Evolutionary conservation across 2,329 filamentous ascomycete genomes (phyloP).

Genomic region (Epichloe hybrida): DNA sequence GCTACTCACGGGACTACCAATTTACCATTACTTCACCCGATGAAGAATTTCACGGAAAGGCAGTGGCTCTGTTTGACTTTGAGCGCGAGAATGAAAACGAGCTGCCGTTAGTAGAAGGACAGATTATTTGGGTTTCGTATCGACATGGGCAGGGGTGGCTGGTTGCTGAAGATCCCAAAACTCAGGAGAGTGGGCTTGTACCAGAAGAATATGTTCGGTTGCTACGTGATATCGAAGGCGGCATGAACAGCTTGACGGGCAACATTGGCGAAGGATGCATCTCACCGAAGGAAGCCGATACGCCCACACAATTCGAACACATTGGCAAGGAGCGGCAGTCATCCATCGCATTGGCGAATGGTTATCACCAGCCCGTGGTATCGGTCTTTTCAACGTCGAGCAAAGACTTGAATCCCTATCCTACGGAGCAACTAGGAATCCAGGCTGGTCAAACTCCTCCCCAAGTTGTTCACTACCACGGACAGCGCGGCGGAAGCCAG

Average conservation of each 20-base stretch:
- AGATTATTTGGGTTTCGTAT: constrained; percentile 94
- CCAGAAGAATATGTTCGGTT: constrained; percentile 93
- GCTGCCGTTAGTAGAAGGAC: constrained; percentile 79
- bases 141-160: constrained; percentile 94
- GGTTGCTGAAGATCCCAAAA: constrained; percentile 90
- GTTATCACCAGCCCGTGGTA: constrained; percentile 55
- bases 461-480: constrained; percentile 54
- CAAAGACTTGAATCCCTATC: constrained; percentile 55
- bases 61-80: constrained; percentile 91
- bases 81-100: constrained; percentile 94
- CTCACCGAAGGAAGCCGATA: constrained; percentile 42
- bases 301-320: constrained; percentile 49
- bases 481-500: constrained; percentile 53
- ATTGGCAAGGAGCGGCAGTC: constrained; percentile 30
- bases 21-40: constrained; percentile 92
- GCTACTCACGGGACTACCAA: constrained; percentile 84
- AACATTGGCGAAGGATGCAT: constrained; percentile 39
- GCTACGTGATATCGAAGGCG: constrained; percentile 84
- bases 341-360: constrained; percentile 36
- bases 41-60: constrained; percentile 95
- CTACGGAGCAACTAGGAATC: constrained; percentile 48
- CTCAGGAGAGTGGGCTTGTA: constrained; percentile 84
- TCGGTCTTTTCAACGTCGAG: constrained; percentile 59
- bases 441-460: constrained; percentile 50
- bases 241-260: constrained; percentile 59